These are phyloP conservation scores for Wickerhamomyces sp. DNA, from an alignment of 1,139 yeast species.

Conservation along the genomic window DNA sequence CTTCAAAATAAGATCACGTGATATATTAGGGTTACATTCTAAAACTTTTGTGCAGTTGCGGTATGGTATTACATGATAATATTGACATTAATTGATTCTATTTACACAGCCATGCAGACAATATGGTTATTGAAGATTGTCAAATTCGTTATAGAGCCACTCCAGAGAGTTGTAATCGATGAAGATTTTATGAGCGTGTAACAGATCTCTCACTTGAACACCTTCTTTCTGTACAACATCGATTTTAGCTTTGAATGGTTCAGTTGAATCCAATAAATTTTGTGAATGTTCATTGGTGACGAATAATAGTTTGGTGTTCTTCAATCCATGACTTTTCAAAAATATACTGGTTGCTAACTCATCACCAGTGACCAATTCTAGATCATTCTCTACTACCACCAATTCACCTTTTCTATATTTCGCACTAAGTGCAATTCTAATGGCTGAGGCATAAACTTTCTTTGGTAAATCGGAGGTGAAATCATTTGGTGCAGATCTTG, in stretches of 20 bases:
- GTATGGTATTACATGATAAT: too few species aligned
- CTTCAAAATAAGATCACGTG: neutral
- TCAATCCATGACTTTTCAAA: constrained; percentile 50
- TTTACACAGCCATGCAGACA: constrained; percentile 5
- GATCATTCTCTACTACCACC: constrained; percentile 58
- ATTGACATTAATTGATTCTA: constrained; percentile 3
- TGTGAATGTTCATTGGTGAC: constrained; percentile 35
- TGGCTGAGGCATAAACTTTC: constrained; percentile 70
- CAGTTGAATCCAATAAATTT: constrained; percentile 31
- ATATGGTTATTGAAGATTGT: neutral
- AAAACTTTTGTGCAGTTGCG: too few species aligned
- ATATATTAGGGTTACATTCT: constrained; percentile 1
- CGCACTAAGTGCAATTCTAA: constrained; percentile 76
- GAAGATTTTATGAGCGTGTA: constrained; percentile 73
- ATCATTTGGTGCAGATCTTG: constrained; percentile 87
- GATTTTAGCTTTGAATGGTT: constrained; percentile 45
- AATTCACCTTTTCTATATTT: constrained; percentile 74
- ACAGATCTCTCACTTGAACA: constrained; percentile 77
- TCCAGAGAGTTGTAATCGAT: constrained; percentile 74
- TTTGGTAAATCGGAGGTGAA: constrained; percentile 78
- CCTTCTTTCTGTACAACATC: constrained; percentile 73
- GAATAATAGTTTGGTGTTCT: constrained; percentile 59
- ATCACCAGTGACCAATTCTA: constrained; percentile 24
- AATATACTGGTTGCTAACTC: constrained; percentile 33
- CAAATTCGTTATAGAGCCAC: constrained; percentile 27